These are phyloP conservation scores for Hypseocharis bilobata DNA, from an alignment of 441 rosid genomes.

Conservation along the genomic window DNA sequence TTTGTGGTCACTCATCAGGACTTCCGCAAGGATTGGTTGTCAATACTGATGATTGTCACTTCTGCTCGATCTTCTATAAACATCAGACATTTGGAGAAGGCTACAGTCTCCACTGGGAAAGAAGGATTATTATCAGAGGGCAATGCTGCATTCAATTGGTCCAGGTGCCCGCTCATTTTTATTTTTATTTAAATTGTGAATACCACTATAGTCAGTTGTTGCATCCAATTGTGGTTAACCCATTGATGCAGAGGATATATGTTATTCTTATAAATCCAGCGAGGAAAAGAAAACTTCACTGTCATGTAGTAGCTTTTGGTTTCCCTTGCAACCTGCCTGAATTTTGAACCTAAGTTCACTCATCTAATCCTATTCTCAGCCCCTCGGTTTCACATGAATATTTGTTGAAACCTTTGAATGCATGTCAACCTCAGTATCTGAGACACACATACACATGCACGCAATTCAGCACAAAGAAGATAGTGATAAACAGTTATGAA, in stretches of 20 bases:
- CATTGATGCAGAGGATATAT: background rate
- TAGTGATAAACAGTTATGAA: background rate
- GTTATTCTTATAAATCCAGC: background rate
- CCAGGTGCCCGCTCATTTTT: slow-evolving; percentile 47
- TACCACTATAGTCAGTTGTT: background rate
- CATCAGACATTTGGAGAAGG: slow-evolving; percentile 95
- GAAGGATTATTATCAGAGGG: slow-evolving; percentile 99
- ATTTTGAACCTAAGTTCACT: background rate
- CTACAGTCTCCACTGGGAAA: slow-evolving; percentile 96
- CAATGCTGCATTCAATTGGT: slow-evolving; percentile 96
- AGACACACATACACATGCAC: background rate
- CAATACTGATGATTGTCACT: slow-evolving; percentile 89
- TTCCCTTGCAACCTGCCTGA: background rate
- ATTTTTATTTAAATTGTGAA: slow-evolving; percentile 13
- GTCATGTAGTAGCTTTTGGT: too few species aligned
- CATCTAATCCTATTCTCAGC: background rate
- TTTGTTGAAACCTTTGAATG: background rate
- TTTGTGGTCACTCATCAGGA: slow-evolving; percentile 50
- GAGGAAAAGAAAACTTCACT: too few species aligned
- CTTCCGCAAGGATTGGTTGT: slow-evolving; percentile 92
- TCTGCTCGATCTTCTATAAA: slow-evolving; percentile 91
- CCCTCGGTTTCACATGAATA: background rate
- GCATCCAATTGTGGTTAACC: background rate
- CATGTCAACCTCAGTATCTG: background rate
- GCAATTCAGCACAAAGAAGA: background rate